Percentiles rank a stretch among this genome's conserved stretches.
These are phyloP conservation scores for Xylaria scruposa DNA, from an alignment of 495 filamentous ascomycete genomes.

Conservation along the genomic window DNA sequence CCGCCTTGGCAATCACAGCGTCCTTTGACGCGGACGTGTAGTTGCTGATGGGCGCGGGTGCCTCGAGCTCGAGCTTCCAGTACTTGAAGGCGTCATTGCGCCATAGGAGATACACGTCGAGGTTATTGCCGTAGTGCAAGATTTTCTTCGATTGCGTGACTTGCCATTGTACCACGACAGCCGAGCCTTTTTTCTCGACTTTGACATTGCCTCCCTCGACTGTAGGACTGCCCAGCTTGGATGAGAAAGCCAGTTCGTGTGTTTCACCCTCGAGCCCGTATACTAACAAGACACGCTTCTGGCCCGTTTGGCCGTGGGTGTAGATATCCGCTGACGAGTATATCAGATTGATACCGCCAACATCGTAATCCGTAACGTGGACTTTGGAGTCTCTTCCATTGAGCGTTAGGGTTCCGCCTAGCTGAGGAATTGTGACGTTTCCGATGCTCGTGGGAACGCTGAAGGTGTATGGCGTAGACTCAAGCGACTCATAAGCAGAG, in stretches of 20 bases:
- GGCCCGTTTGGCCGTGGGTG: constrained; percentile 55
- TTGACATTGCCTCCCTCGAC: constrained; percentile 49
- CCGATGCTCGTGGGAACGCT: constrained; percentile 68
- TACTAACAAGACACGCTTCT: constrained; percentile 65
- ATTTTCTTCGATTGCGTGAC: constrained; percentile 37
- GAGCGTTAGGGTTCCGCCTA: constrained; percentile 66
- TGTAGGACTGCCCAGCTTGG: constrained; percentile 59
- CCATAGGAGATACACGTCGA: constrained; percentile 57
- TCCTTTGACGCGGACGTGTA: constrained; percentile 22
- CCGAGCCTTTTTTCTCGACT: neutral
- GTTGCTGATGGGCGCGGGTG: constrained; percentile 13
- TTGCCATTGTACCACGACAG: constrained; percentile 38
- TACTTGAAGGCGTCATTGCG: constrained; percentile 33
- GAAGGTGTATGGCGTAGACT: constrained; percentile 66
- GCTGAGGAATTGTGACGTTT: constrained; percentile 65
- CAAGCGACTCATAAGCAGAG: constrained; percentile 61
- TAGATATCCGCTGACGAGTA: constrained; percentile 82
- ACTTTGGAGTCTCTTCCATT: constrained; percentile 76
- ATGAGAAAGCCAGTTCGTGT: constrained; percentile 61
- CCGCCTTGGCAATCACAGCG: constrained; percentile 67
- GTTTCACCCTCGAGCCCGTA: constrained; percentile 74
- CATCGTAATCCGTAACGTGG: constrained; percentile 74
- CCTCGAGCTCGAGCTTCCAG: constrained; percentile 42
- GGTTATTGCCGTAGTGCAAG: constrained; percentile 58
- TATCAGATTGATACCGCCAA: constrained; percentile 67